These are phyloP conservation scores for Aciculosporium take DNA, from an alignment of 2,329 filamentous ascomycete species.

Conservation along the genomic window DNA sequence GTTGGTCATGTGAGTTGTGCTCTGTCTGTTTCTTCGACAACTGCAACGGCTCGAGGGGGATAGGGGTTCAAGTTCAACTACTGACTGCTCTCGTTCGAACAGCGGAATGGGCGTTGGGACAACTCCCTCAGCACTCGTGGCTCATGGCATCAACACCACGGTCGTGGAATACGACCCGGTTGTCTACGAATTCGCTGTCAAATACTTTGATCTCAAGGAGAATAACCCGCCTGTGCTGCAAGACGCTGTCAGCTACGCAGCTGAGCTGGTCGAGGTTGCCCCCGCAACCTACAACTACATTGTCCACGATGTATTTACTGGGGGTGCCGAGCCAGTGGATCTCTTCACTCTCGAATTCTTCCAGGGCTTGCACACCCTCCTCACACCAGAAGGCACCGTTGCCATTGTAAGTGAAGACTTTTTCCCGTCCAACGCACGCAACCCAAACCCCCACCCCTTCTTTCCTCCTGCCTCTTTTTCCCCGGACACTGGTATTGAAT, in stretches of 20 bases:
- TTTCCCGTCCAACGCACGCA: neutral
- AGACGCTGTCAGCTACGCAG: conserved; percentile 63
- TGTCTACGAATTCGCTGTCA: conserved; percentile 67
- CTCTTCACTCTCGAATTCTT: conserved; percentile 85
- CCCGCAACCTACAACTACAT: conserved; percentile 68
- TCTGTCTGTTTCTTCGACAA: neutral
- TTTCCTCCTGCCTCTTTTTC: neutral
- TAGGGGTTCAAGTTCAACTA: neutral
- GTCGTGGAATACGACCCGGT: conserved; percentile 89
- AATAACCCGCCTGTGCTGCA: conserved; percentile 70
- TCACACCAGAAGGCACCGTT: conserved; percentile 68
- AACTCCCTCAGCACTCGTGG: conserved; percentile 70
- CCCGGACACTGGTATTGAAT: conserved; percentile 6
- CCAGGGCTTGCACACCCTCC: conserved; percentile 49
- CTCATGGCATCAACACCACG: conserved; percentile 81
- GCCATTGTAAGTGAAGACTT: conserved; percentile 54
- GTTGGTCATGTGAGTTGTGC: conserved; percentile 61
- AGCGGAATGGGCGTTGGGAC: conserved; percentile 89
- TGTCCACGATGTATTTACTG: conserved; percentile 94
- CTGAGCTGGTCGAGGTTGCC: conserved; percentile 26
- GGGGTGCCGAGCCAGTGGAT: conserved; percentile 76
- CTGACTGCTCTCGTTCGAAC: neutral
- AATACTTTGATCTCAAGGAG: conserved; percentile 66
- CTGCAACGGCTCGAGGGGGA: too few relatives aligned
- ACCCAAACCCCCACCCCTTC: neutral